Evolutionary conservation across 768 basidiomycete genomes (phyloP).

Genomic region (Tulasnella sp.): DNA sequence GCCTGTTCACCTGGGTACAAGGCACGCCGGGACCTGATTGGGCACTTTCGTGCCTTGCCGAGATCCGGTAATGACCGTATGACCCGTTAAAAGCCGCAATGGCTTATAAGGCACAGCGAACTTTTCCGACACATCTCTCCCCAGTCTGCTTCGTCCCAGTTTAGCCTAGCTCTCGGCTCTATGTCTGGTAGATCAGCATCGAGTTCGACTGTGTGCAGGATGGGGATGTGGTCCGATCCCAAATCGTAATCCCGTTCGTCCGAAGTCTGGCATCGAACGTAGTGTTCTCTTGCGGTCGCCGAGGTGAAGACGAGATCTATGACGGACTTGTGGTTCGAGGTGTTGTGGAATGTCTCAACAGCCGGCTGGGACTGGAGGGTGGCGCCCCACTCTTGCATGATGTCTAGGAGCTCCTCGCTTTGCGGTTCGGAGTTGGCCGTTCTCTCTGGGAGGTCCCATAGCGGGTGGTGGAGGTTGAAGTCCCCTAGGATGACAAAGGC

Average conservation of each 20-base stretch:
- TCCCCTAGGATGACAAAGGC: slow-evolving; percentile 23
- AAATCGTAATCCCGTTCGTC: slow-evolving; percentile 12
- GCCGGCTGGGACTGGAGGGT: slow-evolving; percentile 24
- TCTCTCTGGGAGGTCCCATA: slow-evolving; percentile 24
- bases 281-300: not conserved
- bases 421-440: slow-evolving; percentile 2
- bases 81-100: too few relatives aligned
- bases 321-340: slow-evolving; percentile 20
- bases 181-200: not conserved
- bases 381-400: slow-evolving; percentile 2
- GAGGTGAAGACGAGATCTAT: slow-evolving; percentile 27
- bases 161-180: not conserved
- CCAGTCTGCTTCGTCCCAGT: not conserved
- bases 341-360: slow-evolving; percentile 23
- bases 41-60: too few relatives aligned
- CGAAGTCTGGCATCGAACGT: slow-evolving; percentile 18
- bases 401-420: not conserved
- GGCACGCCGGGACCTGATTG: too few relatives aligned
- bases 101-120: too few relatives aligned
- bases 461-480: slow-evolving; percentile 28
- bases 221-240: slow-evolving; percentile 25
- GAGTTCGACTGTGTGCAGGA: slow-evolving; percentile 1
- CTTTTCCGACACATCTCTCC: too few relatives aligned
- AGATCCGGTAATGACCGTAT: too few relatives aligned
- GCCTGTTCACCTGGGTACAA: too few relatives aligned